A percentile compares a stretch with the other conserved stretches of the same genome.
Conservation (phyloP, 768 basidiomycete species). For the Boletus coccyginus region DNA sequence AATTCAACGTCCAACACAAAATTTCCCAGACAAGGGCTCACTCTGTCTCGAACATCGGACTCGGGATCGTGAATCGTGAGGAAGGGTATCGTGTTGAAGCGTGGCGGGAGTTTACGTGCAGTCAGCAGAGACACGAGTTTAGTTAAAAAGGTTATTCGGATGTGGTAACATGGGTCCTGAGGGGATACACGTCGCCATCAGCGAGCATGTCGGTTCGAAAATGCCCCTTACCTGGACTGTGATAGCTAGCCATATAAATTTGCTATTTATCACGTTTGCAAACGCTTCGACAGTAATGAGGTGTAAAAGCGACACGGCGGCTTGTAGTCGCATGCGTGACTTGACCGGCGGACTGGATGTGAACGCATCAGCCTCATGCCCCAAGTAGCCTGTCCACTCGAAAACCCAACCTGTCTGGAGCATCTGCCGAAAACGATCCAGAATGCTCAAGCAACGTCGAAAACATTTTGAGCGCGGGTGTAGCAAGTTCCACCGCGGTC, state of each 20-base stretch:
- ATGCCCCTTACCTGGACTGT: slow-evolving; percentile 67
- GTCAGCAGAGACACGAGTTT: slow-evolving; percentile 71
- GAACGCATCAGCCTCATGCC: slow-evolving; percentile 10
- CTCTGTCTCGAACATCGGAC: slow-evolving; percentile 66
- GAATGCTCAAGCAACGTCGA: slow-evolving; percentile 63
- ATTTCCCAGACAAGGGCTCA: slow-evolving; percentile 29
- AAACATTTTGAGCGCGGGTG: slow-evolving; percentile 76
- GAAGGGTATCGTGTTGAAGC: slow-evolving; percentile 84
- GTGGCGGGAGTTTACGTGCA: slow-evolving; percentile 58
- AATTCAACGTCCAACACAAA: background rate
- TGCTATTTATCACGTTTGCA: slow-evolving; percentile 50
- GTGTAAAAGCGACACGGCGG: slow-evolving; percentile 77
- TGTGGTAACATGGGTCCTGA: slow-evolving; percentile 86
- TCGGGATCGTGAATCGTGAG: slow-evolving; percentile 92
- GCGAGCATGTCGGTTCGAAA: background rate
- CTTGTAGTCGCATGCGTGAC: slow-evolving; percentile 80
- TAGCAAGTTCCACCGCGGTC: slow-evolving; percentile 61
- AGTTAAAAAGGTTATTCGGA: slow-evolving; percentile 72
- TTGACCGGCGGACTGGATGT: slow-evolving; percentile 53
- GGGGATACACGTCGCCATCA: background rate
- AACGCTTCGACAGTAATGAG: slow-evolving; percentile 61
- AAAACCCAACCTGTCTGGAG: slow-evolving; percentile 45
- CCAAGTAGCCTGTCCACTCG: background rate
- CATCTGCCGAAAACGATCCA: slow-evolving; percentile 62
- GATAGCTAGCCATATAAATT: slow-evolving; percentile 69